Evolutionary conservation across 2,329 filamentous ascomycete species (phyloP).

Genomic region (Trichophyton verrucosum): DNA sequence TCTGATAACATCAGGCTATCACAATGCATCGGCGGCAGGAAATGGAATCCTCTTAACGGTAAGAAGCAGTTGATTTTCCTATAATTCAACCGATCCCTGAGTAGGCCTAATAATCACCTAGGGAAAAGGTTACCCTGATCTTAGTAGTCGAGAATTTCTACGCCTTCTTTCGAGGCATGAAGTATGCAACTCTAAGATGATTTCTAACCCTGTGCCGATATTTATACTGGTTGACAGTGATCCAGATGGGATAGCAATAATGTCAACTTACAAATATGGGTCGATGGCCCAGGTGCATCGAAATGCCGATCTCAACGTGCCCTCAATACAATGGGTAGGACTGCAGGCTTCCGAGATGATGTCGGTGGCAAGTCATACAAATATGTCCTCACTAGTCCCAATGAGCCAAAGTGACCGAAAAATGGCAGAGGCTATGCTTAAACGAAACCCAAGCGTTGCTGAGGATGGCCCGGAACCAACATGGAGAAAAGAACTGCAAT

Average conservation of each 20-base stretch:
- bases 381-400: constrained; percentile 28
- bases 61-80: constrained; percentile 13
- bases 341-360: constrained; percentile 32
- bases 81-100: background rate
- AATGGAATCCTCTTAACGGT: constrained; percentile 47
- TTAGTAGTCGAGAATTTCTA: constrained; percentile 45
- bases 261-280: constrained; percentile 52
- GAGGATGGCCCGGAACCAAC: constrained; percentile 33
- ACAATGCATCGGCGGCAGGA: constrained; percentile 29
- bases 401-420: constrained; percentile 43
- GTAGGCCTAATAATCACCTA: constrained; percentile 17
- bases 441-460: constrained; percentile 30
- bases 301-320: constrained; percentile 34
- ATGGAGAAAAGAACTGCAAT: constrained; percentile 43
- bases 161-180: constrained; percentile 28
- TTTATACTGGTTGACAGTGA: constrained; percentile 48
- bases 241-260: constrained; percentile 50
- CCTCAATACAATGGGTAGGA: constrained; percentile 47
- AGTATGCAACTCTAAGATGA: background rate
- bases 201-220: constrained; percentile 22
- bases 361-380: constrained; percentile 16
- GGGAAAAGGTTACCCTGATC: constrained; percentile 55
- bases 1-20: constrained; percentile 38
- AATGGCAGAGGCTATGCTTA: constrained; percentile 44
- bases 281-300: constrained; percentile 46